These are phyloP conservation scores for Mycena metata DNA, from an alignment of 768 basidiomycete species.

Conservation along the genomic window DNA sequence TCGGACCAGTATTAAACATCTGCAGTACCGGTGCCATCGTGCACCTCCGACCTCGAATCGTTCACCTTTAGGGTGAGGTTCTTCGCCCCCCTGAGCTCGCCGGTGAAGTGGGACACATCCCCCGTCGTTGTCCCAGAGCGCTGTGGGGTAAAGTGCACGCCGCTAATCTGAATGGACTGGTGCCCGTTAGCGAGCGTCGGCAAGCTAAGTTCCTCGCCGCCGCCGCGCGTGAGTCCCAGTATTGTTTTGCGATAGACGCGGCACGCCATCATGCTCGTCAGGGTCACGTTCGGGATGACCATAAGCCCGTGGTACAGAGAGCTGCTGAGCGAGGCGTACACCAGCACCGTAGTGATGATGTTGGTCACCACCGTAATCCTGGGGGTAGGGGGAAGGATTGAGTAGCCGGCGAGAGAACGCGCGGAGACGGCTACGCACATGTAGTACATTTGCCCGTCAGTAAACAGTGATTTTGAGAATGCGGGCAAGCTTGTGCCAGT, in stretches of 20 bases:
- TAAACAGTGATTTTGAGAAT: constrained; percentile 45
- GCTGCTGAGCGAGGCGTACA: neutral
- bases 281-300: constrained; percentile 20
- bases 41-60: constrained; percentile 14
- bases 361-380: constrained; percentile 14
- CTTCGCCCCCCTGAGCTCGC: constrained; percentile 8
- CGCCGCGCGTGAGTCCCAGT: constrained; percentile 7
- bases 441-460: constrained; percentile 51
- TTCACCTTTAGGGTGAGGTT: constrained; percentile 10
- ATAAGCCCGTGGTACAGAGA: constrained; percentile 12
- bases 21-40: constrained; percentile 10
- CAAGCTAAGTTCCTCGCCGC: constrained; percentile 3
- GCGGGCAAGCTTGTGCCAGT: constrained; percentile 45
- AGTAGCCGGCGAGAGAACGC: constrained; percentile 8
- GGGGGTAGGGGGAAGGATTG: constrained; percentile 8
- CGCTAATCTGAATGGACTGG: constrained; percentile 9
- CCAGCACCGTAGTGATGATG: constrained; percentile 4
- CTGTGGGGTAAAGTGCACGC: constrained; percentile 8
- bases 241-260: constrained; percentile 30
- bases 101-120: constrained; percentile 9
- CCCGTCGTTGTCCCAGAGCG: constrained; percentile 9
- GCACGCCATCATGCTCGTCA: constrained; percentile 29
- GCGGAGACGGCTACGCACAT: constrained; percentile 39
- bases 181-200: neutral
- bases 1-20: constrained; percentile 11